Base-by-base conservation (phyloP, 129 eudicot species). In the Artemisia argyi region DNA sequence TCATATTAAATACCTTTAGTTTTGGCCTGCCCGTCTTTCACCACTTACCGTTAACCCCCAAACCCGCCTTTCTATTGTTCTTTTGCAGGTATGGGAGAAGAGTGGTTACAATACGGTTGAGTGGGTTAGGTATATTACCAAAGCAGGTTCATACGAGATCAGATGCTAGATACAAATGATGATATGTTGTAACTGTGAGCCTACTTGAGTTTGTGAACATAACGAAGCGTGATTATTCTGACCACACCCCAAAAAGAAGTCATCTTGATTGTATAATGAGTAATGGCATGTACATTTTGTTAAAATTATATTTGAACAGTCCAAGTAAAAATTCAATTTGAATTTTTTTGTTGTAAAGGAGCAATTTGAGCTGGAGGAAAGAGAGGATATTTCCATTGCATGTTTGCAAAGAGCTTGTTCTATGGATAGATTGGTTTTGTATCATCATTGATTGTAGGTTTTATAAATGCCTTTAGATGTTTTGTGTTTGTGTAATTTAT, bases 121-220 rank as follows among this genome's bases (percentile, higher is more conserved):
- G 76, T 94, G 98, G 98, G 98, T 94, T 56, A 96, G 97, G 78
- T 94, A 94, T 66, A 90, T 94, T 17, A 94, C 96, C 16, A 94
- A 94, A 82, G 98, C 98, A 1, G 97, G 95, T 78, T 91, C 96
- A 12, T 88, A 88, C 14, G 13, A 49, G n/a, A 49, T 49, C 14
- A 49, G 54, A 10, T 49, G 54, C 11, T n/a, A 6, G 60, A 55
- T 55, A 55, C 20, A 55, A 7, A 55, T 32, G 7, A 32, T 32
- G 39, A 55, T 20, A 55, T 55, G 7, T 17, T 55, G 60, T 18
- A 9, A 55, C 11, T 55, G 24, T 54, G 60, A 54, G 24, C 10
- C 60, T 17, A 16, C 26, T 55, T 18, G 20, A 10, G 13, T 55
- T 17, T 18, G 60, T 18, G 26, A 55, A 16, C 20, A 17, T n/a